Conservation (phyloP, 805 yeast genomes). For the Lipomyces kockii region DNA sequence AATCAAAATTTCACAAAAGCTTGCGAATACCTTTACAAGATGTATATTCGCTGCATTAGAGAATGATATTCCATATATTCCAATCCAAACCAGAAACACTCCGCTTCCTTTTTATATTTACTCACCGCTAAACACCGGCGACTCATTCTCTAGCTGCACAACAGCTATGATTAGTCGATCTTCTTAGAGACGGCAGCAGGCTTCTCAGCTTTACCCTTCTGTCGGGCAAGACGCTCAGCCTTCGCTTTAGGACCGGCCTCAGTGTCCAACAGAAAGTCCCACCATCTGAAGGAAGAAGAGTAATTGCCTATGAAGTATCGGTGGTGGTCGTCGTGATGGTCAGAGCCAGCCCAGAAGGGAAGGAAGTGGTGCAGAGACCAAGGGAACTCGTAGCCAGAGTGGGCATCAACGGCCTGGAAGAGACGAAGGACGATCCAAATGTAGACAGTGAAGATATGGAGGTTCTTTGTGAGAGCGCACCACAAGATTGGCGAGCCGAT, state of each 20-base stretch:
- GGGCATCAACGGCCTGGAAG: slow-evolving; percentile 96
- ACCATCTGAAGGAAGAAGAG: slow-evolving; percentile 94
- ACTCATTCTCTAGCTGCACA: neutral
- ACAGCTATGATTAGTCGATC: slow-evolving; percentile 23
- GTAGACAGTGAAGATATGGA: slow-evolving; percentile 89
- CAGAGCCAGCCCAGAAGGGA: slow-evolving; percentile 57
- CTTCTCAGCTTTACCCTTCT: slow-evolving; percentile 55
- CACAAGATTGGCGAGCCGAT: slow-evolving; percentile 92
- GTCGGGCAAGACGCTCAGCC: slow-evolving; percentile 62
- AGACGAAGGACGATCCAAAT: slow-evolving; percentile 86
- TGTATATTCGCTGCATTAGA: neutral
- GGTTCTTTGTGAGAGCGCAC: slow-evolving; percentile 71
- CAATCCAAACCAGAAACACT: neutral
- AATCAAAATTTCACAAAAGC: neutral
- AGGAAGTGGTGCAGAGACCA: slow-evolving; percentile 90
- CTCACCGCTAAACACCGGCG: neutral
- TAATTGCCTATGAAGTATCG: slow-evolving; percentile 94
- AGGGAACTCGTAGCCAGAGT: slow-evolving; percentile 98
- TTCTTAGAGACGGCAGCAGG: slow-evolving; percentile 29
- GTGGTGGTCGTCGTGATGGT: slow-evolving; percentile 82
- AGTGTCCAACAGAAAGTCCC: slow-evolving; percentile 88
- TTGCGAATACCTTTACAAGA: neutral
- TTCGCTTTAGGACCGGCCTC: slow-evolving; percentile 86
- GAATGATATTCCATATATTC: neutral
- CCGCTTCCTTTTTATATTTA: no score